These are phyloP conservation scores for Calonectria naviculata DNA, from an alignment of 2,329 filamentous ascomycete genomes.

Conservation along the genomic window DNA sequence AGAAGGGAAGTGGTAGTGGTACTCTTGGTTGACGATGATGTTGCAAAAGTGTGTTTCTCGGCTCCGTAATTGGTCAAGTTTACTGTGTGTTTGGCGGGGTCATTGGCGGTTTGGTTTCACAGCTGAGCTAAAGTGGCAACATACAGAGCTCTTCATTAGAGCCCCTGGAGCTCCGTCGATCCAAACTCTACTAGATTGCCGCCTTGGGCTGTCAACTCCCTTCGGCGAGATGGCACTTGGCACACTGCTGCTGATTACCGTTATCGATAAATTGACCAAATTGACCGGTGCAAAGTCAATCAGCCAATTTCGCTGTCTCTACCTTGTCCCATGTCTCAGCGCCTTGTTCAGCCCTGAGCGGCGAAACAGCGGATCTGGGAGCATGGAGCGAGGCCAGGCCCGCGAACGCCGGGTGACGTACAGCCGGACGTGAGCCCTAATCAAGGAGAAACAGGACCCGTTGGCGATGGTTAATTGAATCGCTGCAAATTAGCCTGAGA, in stretches of 20 bases:
- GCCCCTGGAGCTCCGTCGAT: neutral
- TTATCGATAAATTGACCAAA: neutral
- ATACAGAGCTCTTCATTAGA: neutral
- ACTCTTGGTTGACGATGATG: conserved; percentile 6
- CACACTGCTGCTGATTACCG: too few relatives aligned
- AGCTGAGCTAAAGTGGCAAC: neutral
- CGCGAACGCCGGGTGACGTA: conserved; percentile 5
- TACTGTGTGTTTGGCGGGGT: neutral
- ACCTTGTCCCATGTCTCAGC: neutral
- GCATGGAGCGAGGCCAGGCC: conserved; percentile 11
- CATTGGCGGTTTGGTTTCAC: neutral
- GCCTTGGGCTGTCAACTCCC: neutral
- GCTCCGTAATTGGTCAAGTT: neutral
- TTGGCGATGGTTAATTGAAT: neutral
- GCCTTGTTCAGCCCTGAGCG: neutral
- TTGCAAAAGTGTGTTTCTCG: neutral
- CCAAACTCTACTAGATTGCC: neutral
- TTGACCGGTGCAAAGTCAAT: neutral
- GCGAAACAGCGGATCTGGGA: conserved; percentile 15
- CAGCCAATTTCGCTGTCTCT: neutral
- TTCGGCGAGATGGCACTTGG: too few relatives aligned
- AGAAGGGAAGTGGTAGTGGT: neutral
- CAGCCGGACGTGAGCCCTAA: conserved; percentile 26
- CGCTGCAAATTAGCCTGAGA: neutral
- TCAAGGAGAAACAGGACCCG: conserved; percentile 34